A percentile compares a stretch with the other conserved stretches of the same genome.
Evolutionary conservation across 1,284 basidiomycete species (phyloP).

Genomic region (Cutaneotrichosporon sp.): DNA sequence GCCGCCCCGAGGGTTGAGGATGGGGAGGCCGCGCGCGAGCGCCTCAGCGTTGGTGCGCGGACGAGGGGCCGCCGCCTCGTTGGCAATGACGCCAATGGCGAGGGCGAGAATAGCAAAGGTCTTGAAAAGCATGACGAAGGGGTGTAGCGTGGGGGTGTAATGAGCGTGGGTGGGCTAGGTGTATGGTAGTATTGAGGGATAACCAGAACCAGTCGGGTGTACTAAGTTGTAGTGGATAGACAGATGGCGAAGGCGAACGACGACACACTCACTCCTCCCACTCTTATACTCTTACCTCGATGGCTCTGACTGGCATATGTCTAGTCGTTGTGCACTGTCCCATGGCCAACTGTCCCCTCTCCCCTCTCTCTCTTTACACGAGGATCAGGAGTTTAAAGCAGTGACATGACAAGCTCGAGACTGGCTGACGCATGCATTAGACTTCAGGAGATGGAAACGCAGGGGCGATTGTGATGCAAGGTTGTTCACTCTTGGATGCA

Average conservation of each 20-base stretch:
- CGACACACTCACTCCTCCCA: not conserved
- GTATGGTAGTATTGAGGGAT: not conserved
- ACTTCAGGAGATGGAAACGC: not conserved
- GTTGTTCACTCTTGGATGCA: constrained; percentile 1
- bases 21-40: not conserved
- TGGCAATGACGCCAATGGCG: constrained; percentile 3
- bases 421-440: not conserved
- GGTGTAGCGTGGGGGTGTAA: not conserved
- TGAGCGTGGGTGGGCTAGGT: constrained; percentile 3
- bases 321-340: not conserved
- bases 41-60: constrained; percentile 9
- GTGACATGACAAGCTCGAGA: not conserved
- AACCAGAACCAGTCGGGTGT: not conserved
- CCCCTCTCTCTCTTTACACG: not conserved
- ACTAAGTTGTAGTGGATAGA: not conserved
- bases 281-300: constrained; percentile 1
- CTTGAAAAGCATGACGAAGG: not conserved
- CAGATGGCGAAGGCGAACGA: constrained; percentile 2
- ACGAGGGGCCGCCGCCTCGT: not conserved
- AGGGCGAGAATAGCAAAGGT: not conserved
- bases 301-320: not conserved
- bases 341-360: not conserved
- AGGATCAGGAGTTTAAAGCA: not conserved
- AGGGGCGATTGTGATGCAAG: not conserved
- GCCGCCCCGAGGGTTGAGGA: not conserved